A percentile compares a stretch with the other conserved stretches of the same genome.
These are phyloP conservation scores for Calonectria honghensis DNA, from an alignment of 2,329 filamentous ascomycete species.

Conservation along the genomic window DNA sequence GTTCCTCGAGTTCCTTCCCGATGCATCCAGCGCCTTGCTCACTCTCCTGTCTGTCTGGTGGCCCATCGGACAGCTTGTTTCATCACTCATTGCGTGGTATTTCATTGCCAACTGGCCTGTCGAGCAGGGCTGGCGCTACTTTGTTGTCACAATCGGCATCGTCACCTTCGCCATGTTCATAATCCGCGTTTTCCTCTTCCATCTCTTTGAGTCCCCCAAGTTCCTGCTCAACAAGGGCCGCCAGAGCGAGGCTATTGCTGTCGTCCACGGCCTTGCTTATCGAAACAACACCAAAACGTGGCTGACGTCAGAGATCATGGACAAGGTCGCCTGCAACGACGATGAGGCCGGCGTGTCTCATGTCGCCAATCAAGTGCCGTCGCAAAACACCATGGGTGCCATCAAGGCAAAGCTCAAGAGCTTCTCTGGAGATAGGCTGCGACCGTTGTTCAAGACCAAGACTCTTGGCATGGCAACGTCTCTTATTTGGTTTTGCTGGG, in stretches of 20 bases:
- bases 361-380: slow-evolving; percentile 40
- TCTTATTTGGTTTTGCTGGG: slow-evolving; percentile 87
- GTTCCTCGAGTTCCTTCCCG: slow-evolving; percentile 89
- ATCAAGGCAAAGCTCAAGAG: slow-evolving; percentile 76
- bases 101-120: slow-evolving; percentile 82
- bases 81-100: slow-evolving; percentile 83
- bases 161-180: slow-evolving; percentile 86
- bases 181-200: slow-evolving; percentile 86
- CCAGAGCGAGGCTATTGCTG: slow-evolving; percentile 85
- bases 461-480: slow-evolving; percentile 71
- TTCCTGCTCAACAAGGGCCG: slow-evolving; percentile 85
- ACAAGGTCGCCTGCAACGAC: slow-evolving; percentile 70
- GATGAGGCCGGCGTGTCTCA: slow-evolving; percentile 55
- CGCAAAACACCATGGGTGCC: slow-evolving; percentile 60
- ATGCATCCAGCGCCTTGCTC: slow-evolving; percentile 82
- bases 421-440: slow-evolving; percentile 81
- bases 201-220: slow-evolving; percentile 90
- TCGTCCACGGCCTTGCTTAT: slow-evolving; percentile 85
- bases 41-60: slow-evolving; percentile 92
- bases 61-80: slow-evolving; percentile 86
- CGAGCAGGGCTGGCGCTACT: slow-evolving; percentile 85
- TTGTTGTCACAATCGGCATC: slow-evolving; percentile 82
- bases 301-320: slow-evolving; percentile 82
- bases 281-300: slow-evolving; percentile 82
- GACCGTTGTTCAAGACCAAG: slow-evolving; percentile 77